Evolutionary conservation across 2,329 filamentous ascomycete species (phyloP).

Genomic region (Nothophoma quercina): DNA sequence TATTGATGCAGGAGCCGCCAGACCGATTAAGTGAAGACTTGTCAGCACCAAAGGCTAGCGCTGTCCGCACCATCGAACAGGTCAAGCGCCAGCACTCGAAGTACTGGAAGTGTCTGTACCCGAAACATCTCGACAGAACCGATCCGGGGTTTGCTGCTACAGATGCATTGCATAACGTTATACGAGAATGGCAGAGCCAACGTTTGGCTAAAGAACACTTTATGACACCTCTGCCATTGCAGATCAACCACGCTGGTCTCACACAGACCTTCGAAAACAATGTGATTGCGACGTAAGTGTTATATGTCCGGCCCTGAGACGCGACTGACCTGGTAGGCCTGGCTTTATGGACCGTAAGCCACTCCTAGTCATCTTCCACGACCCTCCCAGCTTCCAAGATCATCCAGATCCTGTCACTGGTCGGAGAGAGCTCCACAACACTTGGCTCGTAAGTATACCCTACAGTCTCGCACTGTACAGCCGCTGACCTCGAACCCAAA

Average conservation of each 20-base stretch:
- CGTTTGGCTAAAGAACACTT: slow-evolving; percentile 73
- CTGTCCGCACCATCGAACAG: slow-evolving; percentile 63
- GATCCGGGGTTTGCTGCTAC: slow-evolving; percentile 38
- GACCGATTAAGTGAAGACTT: slow-evolving; percentile 60
- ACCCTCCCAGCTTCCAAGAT: slow-evolving; percentile 66
- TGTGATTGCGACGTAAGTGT: slow-evolving; percentile 74
- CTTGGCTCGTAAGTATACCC: slow-evolving; percentile 77
- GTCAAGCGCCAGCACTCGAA: slow-evolving; percentile 67
- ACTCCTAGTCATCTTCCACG: slow-evolving; percentile 87
- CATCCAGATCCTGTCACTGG: slow-evolving; percentile 64
- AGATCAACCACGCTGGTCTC: slow-evolving; percentile 76
- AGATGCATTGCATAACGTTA: slow-evolving; percentile 77
- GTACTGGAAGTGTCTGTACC: slow-evolving; percentile 90
- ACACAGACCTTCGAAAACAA: slow-evolving; percentile 85
- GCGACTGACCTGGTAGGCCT: slow-evolving; percentile 54
- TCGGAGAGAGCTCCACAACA: slow-evolving; percentile 80
- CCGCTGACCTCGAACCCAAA: slow-evolving; percentile 58
- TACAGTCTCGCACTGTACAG: slow-evolving; percentile 40
- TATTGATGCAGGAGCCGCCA: slow-evolving; percentile 94
- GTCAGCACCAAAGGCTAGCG: slow-evolving; percentile 56
- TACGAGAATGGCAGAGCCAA: slow-evolving; percentile 78
- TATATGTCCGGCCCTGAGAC: not conserved
- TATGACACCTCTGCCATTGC: slow-evolving; percentile 81
- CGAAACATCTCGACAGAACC: slow-evolving; percentile 58
- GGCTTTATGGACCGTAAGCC: slow-evolving; percentile 71